Evolutionary conservation across 306 rosid species (phyloP).

Genomic region (Prunus mume): DNA sequence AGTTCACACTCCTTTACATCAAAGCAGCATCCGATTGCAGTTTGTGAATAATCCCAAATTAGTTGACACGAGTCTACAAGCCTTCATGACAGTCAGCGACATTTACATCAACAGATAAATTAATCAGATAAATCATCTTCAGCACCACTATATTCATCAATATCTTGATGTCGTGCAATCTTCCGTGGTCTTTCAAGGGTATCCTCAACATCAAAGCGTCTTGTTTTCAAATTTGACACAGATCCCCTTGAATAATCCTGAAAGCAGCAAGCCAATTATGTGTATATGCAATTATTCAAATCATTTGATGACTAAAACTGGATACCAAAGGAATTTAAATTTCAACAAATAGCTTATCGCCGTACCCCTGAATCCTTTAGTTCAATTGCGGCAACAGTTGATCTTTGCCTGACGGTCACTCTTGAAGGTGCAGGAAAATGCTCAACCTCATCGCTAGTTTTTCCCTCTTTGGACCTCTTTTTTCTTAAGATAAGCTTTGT

Average conservation of each 20-base stretch:
- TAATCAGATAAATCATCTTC: slow-evolving; percentile 89
- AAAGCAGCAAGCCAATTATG: slow-evolving; percentile 21
- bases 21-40: slow-evolving; percentile 16
- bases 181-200: slow-evolving; percentile 60
- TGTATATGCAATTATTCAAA: not conserved
- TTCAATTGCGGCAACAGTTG: slow-evolving; percentile 73
- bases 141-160: slow-evolving; percentile 72
- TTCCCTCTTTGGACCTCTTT: slow-evolving; percentile 90
- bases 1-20: slow-evolving; percentile 20
- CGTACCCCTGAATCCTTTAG: slow-evolving; percentile 76
- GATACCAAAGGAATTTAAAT: not conserved
- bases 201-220: slow-evolving; percentile 60
- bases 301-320: not conserved
- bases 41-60: slow-evolving; percentile 10
- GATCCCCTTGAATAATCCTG: slow-evolving; percentile 64
- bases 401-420: slow-evolving; percentile 75
- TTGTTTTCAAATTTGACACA: slow-evolving; percentile 42
- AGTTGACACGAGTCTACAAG: slow-evolving; percentile 16
- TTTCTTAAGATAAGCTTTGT: slow-evolving; percentile 82
- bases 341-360: slow-evolving; percentile 12
- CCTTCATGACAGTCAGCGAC: slow-evolving; percentile 21
- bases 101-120: slow-evolving; percentile 29
- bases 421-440: slow-evolving; percentile 79
- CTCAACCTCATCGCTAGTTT: slow-evolving; percentile 76
- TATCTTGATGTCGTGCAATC: slow-evolving; percentile 48